Conservation (phyloP, 331 rosid species). For the Rosa hybrid region DNA sequence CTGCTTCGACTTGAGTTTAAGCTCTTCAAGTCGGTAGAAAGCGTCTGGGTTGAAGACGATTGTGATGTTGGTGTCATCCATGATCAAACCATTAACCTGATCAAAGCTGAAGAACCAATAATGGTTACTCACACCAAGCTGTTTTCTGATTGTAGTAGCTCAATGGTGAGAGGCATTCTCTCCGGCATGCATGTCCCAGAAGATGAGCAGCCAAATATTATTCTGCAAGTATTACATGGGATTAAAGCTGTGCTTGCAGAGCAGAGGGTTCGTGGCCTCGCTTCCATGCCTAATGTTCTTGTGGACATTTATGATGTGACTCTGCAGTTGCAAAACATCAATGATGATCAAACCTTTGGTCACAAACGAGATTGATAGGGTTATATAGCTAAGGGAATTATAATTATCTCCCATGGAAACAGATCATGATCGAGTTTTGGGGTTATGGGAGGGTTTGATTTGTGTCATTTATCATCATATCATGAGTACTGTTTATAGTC, state of each 20-base stretch:
- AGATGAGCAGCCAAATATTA: background rate
- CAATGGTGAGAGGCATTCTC: background rate
- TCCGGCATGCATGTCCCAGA: background rate
- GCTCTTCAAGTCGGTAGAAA: background rate
- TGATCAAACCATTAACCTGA: background rate
- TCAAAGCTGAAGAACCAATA: background rate
- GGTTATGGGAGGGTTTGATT: background rate
- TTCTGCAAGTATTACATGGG: background rate
- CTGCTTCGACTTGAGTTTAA: background rate
- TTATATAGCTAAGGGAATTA: background rate
- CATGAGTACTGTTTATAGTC: background rate
- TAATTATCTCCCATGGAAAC: background rate
- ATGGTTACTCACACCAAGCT: background rate
- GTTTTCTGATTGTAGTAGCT: background rate
- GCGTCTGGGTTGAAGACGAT: background rate
- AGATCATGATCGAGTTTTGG: background rate
- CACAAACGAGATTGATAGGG: background rate
- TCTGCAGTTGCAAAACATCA: slow-evolving; percentile 1
- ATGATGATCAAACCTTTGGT: background rate
- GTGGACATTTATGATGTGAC: slow-evolving; percentile 10
- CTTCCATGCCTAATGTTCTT: slow-evolving; percentile 1
- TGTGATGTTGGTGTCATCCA: background rate
- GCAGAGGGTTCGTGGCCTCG: background rate
- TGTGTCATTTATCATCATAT: background rate
- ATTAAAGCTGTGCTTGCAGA: background rate